Evolutionary conservation across 2,329 filamentous ascomycete species (phyloP).

Genomic region (Paecilomyces formosus): DNA sequence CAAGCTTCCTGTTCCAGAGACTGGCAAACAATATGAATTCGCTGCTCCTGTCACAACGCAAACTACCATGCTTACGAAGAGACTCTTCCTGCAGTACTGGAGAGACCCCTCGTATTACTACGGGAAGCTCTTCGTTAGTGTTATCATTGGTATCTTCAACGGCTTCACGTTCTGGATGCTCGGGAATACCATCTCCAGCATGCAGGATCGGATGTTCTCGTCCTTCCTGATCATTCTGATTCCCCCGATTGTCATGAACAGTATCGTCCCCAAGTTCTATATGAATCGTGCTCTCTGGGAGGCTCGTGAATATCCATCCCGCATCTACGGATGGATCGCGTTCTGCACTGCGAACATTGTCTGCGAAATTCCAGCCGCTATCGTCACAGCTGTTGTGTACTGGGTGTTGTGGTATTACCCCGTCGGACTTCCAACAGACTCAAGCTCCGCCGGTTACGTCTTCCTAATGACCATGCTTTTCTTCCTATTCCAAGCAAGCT

Average conservation of each 20-base stretch:
- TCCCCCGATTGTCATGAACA: slow-evolving; percentile 65
- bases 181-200: slow-evolving; percentile 56
- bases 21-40: slow-evolving; percentile 47
- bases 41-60: slow-evolving; percentile 59
- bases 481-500: slow-evolving; percentile 65
- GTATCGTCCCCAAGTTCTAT: slow-evolving; percentile 70
- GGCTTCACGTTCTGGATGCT: slow-evolving; percentile 71
- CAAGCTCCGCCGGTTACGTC: slow-evolving; percentile 61
- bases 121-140: slow-evolving; percentile 64
- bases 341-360: slow-evolving; percentile 68
- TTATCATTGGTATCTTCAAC: slow-evolving; percentile 69
- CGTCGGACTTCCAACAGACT: slow-evolving; percentile 60
- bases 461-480: slow-evolving; percentile 74
- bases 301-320: slow-evolving; percentile 62
- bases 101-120: slow-evolving; percentile 70
- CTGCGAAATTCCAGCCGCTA: slow-evolving; percentile 63
- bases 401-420: slow-evolving; percentile 72
- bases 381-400: slow-evolving; percentile 59
- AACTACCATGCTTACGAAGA: slow-evolving; percentile 58
- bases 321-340: slow-evolving; percentile 71
- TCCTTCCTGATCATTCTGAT: slow-evolving; percentile 58
- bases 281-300: slow-evolving; percentile 66
- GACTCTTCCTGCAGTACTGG: slow-evolving; percentile 68
- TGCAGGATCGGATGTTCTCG: slow-evolving; percentile 74
- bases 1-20: slow-evolving; percentile 37